Conservation (phyloP, 2,329 filamentous ascomycete genomes). For the Stachybotrys chartarum region DNA sequence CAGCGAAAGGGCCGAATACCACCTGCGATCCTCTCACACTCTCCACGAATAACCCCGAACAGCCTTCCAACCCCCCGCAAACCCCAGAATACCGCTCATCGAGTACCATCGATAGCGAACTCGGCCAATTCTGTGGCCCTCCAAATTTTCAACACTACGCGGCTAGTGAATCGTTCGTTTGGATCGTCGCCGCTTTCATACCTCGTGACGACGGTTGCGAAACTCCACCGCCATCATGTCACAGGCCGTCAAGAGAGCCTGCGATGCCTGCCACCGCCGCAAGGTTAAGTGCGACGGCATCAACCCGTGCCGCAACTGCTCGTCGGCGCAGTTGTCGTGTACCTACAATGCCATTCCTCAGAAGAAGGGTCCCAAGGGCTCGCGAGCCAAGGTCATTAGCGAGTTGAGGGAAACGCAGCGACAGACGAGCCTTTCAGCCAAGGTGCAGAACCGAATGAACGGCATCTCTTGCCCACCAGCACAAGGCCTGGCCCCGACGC, state of each 20-base stretch:
- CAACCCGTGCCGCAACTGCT: slow-evolving; percentile 66
- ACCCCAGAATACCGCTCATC: slow-evolving; percentile 19
- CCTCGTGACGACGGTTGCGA: not conserved
- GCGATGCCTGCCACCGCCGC: slow-evolving; percentile 66
- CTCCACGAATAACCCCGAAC: slow-evolving; percentile 12
- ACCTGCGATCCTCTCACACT: slow-evolving; percentile 19
- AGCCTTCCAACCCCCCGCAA: slow-evolving; percentile 20
- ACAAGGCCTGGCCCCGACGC: slow-evolving; percentile 45
- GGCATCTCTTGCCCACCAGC: slow-evolving; percentile 42
- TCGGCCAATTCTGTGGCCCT: not conserved
- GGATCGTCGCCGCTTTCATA: not conserved
- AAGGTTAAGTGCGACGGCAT: slow-evolving; percentile 69
- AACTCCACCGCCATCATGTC: slow-evolving; percentile 28
- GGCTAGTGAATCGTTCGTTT: too few species aligned
- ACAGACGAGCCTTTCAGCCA: slow-evolving; percentile 55
- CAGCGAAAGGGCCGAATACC: slow-evolving; percentile 30
- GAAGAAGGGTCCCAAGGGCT: slow-evolving; percentile 71
- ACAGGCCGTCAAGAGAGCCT: slow-evolving; percentile 54
- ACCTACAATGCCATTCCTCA: slow-evolving; percentile 70
- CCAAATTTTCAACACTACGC: not conserved
- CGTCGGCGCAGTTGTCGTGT: slow-evolving; percentile 58
- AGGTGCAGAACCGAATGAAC: slow-evolving; percentile 53
- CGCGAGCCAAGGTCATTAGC: slow-evolving; percentile 67
- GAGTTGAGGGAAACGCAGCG: slow-evolving; percentile 63
- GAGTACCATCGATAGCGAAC: slow-evolving; percentile 30